phyloP scores from a whole-genome alignment of 2,329 filamentous ascomycete species.

The Fusarium virguliforme region DNA sequence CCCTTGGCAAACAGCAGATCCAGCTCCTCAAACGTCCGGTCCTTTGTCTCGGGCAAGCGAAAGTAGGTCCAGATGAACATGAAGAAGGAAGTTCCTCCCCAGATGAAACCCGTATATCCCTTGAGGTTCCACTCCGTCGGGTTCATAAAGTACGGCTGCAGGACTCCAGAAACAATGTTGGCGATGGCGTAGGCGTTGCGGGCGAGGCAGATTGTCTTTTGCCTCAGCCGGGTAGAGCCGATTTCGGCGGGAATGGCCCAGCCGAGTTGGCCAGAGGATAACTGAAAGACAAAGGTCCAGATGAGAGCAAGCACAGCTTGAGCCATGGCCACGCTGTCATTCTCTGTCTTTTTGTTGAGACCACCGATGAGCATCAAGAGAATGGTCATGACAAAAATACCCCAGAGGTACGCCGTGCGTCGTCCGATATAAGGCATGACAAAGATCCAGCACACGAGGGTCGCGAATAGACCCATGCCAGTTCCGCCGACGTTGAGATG shows the following conservation, averaged over 20 bases:
- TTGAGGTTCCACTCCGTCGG: conserved; percentile 58
- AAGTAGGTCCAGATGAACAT: conserved; percentile 60
- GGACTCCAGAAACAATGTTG: conserved; percentile 46
- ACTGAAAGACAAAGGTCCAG: conserved; percentile 56
- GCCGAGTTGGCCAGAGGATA: conserved; percentile 58
- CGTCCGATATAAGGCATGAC: conserved; percentile 63
- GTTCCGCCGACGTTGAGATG: conserved; percentile 59
- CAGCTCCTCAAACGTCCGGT: conserved; percentile 68
- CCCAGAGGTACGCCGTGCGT: conserved; percentile 62
- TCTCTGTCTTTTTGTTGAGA: conserved; percentile 56
- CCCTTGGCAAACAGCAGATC: conserved; percentile 65
- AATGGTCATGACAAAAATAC: conserved; percentile 60
- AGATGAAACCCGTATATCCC: conserved; percentile 60
- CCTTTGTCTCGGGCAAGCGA: conserved; percentile 68
- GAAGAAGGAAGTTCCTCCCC: conserved; percentile 47
- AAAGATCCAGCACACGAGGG: conserved; percentile 61
- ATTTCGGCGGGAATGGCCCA: conserved; percentile 56
- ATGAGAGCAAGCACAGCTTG: conserved; percentile 57
- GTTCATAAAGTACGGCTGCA: conserved; percentile 59
- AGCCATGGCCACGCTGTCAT: conserved; percentile 51
- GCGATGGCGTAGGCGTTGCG: conserved; percentile 49
- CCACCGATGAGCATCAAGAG: conserved; percentile 61
- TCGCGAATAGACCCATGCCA: conserved; percentile 61
- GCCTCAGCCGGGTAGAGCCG: conserved; percentile 52
- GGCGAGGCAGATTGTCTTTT: conserved; percentile 55